phyloP scores from a whole-genome alignment of 257 asterid species.

The Solanum pennellii region DNA sequence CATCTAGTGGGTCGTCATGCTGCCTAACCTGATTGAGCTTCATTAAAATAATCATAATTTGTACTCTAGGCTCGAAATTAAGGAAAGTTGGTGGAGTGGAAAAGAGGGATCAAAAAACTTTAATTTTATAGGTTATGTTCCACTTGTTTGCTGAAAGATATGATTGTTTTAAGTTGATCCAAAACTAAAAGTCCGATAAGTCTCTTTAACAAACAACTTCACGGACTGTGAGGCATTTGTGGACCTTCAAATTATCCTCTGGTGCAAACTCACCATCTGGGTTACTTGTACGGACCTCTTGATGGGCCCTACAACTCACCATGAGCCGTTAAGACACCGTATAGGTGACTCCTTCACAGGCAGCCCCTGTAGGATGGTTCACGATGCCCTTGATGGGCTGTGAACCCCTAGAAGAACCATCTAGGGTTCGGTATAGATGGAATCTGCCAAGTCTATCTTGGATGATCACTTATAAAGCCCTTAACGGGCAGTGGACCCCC shows the following conservation, averaged over 20 bases:
- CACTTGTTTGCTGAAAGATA: no score
- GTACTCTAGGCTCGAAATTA: not conserved
- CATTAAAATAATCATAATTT: no score
- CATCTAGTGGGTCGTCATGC: no score
- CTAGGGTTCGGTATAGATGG: fast-evolving
- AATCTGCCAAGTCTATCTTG: fast-evolving
- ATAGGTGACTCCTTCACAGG: not conserved
- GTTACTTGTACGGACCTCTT: not conserved
- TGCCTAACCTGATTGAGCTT: no score
- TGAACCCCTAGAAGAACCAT: no score
- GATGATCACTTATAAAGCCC: not conserved
- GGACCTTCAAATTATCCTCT: not conserved
- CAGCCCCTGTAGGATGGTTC: not conserved
- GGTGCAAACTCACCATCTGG: not conserved
- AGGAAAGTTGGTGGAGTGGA: not conserved
- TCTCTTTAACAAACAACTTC: not conserved
- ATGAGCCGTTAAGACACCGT: not conserved
- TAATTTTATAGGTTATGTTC: not conserved
- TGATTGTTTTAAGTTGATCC: not conserved
- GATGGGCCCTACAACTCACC: not conserved
- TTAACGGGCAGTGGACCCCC: not conserved
- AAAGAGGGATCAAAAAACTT: not conserved
- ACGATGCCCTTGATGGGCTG: not conserved
- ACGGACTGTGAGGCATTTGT: fast-evolving
- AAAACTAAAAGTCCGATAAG: not conserved